Conservation (phyloP, 2,329 filamentous ascomycete genomes). For the Colletotrichum lini region DNA sequence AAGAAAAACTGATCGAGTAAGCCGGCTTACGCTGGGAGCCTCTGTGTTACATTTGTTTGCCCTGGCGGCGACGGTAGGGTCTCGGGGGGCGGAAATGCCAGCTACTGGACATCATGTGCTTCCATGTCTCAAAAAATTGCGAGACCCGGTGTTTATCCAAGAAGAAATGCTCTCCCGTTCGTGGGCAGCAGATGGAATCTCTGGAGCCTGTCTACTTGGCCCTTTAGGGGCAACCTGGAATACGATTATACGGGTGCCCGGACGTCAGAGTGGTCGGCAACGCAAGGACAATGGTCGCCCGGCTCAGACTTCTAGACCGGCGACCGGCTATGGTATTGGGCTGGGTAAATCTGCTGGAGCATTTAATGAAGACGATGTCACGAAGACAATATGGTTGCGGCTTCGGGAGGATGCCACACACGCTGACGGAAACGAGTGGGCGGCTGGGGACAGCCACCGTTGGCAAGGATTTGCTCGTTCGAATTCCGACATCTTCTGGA, state of each 20-base stretch:
- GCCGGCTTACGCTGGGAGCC: constrained; percentile 1
- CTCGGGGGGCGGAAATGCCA: constrained; percentile 13
- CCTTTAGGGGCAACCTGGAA: constrained; percentile 1
- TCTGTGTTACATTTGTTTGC: constrained; percentile 14
- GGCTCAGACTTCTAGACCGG: constrained; percentile 31
- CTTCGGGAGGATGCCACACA: not conserved
- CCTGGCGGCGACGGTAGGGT: constrained; percentile 19
- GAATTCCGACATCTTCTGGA: not conserved
- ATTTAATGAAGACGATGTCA: constrained; percentile 25
- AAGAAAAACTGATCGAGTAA: constrained; percentile 14
- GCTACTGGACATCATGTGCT: constrained; percentile 26
- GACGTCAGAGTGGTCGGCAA: constrained; percentile 23
- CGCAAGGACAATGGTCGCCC: constrained; percentile 25
- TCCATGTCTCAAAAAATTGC: constrained; percentile 36
- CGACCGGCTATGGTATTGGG: constrained; percentile 18
- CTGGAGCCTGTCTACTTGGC: not conserved
- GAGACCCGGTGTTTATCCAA: constrained; percentile 30
- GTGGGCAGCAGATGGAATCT: constrained; percentile 12
- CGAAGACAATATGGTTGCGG: constrained; percentile 21
- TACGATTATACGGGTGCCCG: constrained; percentile 21
- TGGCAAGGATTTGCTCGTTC: not conserved
- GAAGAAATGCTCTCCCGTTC: constrained; percentile 20
- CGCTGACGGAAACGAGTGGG: constrained; percentile 1
- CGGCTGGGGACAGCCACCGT: not conserved
- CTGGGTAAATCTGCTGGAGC: constrained; percentile 20